Conservation (phyloP, 805 yeast species). For the Clavispora asparagi region DNA sequence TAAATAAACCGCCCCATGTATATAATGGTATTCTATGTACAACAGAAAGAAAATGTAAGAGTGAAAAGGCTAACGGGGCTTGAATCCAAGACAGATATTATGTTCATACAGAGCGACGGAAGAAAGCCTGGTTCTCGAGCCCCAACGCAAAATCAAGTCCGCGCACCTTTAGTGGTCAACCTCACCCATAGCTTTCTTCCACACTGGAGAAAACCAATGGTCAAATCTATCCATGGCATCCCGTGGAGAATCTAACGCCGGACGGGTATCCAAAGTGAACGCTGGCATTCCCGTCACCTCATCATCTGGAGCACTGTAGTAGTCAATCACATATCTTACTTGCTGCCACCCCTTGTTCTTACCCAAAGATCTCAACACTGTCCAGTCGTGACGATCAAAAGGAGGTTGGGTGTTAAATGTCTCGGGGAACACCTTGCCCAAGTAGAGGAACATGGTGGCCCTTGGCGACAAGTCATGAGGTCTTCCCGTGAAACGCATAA, state of each 20-base stretch:
- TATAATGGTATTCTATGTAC: not conserved
- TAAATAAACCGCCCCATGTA: constrained; percentile 1
- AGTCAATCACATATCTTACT: constrained; percentile 91
- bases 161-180: not conserved
- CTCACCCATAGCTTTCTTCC: constrained; percentile 69
- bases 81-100: not conserved
- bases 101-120: not conserved
- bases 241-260: constrained; percentile 71
- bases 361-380: constrained; percentile 67
- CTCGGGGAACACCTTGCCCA: constrained; percentile 70
- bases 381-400: constrained; percentile 98
- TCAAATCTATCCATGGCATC: constrained; percentile 65
- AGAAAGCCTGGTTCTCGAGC: not conserved
- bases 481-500: constrained; percentile 83
- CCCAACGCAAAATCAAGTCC: not conserved
- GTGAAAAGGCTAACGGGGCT: not conserved
- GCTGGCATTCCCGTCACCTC: constrained; percentile 83
- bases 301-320: constrained; percentile 93
- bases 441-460: constrained; percentile 60
- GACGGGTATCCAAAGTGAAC: constrained; percentile 89
- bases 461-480: constrained; percentile 86
- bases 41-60: not conserved
- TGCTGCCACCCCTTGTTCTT: constrained; percentile 46
- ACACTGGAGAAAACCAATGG: constrained; percentile 62
- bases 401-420: constrained; percentile 77